These are phyloP conservation scores for Ganoderma lucidum DNA, from an alignment of 1,284 basidiomycete genomes.

Conservation along the genomic window DNA sequence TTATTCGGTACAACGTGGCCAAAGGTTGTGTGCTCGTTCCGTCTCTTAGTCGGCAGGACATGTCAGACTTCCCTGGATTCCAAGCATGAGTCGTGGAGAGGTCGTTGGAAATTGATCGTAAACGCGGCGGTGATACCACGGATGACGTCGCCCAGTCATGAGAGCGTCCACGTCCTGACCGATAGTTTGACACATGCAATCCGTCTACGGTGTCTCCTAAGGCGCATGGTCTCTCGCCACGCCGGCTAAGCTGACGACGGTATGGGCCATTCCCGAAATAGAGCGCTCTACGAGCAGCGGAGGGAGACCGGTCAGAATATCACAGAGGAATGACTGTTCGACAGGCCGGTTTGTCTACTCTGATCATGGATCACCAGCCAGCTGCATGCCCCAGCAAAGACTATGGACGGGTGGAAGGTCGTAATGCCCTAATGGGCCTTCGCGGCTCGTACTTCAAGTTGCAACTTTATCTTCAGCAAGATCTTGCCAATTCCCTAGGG, in stretches of 20 bases:
- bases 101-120: constrained; percentile 4
- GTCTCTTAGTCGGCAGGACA: background rate
- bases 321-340: background rate
- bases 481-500: background rate
- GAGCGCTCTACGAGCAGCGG: background rate
- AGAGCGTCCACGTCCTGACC: background rate
- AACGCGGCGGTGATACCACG: constrained; percentile 2
- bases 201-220: constrained; percentile 1
- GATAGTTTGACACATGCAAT: background rate
- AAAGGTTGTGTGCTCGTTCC: background rate
- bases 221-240: background rate
- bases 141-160: constrained; percentile 8
- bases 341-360: background rate
- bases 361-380: background rate
- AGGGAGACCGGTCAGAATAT: background rate
- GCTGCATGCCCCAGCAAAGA: background rate
- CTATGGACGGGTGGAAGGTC: background rate
- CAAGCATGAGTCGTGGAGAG: constrained; percentile 1
- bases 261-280: constrained; percentile 1
- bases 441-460: background rate
- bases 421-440: background rate
- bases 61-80: background rate
- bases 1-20: background rate
- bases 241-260: background rate
- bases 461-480: constrained; percentile 3